phyloP scores from a whole-genome alignment of 306 rosid species.

The Castanea crenata region DNA sequence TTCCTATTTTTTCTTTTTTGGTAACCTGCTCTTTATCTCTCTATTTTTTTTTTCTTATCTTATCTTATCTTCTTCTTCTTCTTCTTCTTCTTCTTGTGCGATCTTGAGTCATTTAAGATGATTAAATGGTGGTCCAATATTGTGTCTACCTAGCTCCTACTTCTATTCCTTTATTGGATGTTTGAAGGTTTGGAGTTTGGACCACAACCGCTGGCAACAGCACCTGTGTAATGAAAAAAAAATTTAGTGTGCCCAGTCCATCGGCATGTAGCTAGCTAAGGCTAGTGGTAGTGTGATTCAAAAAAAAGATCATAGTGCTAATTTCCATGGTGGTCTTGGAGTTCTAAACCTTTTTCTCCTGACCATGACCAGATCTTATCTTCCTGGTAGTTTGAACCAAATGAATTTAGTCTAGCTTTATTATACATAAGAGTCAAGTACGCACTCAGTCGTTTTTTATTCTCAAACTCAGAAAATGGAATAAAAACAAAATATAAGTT shows the following conservation, averaged over 20 bases:
- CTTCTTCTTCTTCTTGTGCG: neutral
- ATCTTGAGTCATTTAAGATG: slow-evolving; percentile 10
- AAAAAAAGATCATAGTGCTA: neutral
- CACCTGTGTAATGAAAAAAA: neutral
- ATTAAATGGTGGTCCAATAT: slow-evolving; percentile 35
- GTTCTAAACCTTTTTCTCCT: neutral
- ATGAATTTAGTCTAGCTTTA: neutral
- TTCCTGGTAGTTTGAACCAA: neutral
- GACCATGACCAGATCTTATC: neutral
- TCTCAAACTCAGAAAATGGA: no score
- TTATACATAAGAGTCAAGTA: no score
- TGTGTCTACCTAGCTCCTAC: slow-evolving; percentile 17
- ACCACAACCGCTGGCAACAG: slow-evolving; percentile 34
- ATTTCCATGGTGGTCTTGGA: neutral
- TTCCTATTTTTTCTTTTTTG: neutral
- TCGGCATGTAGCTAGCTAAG: neutral
- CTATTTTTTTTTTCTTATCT: neutral
- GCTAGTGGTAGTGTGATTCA: no score
- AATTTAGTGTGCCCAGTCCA: neutral
- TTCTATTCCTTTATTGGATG: slow-evolving; percentile 20
- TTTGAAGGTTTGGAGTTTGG: slow-evolving; percentile 40
- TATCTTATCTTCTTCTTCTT: neutral
- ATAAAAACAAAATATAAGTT: no score
- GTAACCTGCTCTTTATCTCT: neutral
- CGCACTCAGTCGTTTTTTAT: no score